Evolutionary conservation across 106 monocot species (phyloP).

Genomic region (Acorus calamus): DNA sequence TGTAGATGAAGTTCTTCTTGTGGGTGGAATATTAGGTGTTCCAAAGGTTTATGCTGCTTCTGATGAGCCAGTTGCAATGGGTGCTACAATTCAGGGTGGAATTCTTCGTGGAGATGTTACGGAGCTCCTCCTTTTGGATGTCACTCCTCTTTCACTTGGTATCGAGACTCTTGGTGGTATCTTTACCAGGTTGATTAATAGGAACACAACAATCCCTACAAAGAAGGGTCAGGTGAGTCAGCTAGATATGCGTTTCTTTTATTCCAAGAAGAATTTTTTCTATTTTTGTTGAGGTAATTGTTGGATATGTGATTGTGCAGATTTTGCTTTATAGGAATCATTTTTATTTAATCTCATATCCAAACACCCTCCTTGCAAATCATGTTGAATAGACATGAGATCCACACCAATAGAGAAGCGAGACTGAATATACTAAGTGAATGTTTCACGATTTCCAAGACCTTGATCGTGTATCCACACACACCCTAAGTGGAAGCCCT

Average conservation of each 20-base stretch:
- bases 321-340: too few species aligned
- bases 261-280: background rate
- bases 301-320: too few species aligned
- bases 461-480: too few species aligned
- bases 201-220: slow-evolving; percentile 70
- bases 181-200: slow-evolving; percentile 55
- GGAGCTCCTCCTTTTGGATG: slow-evolving; percentile 30
- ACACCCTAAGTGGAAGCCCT: too few species aligned
- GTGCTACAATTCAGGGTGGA: slow-evolving; percentile 73
- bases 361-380: too few species aligned
- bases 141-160: slow-evolving; percentile 62
- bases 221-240: slow-evolving; percentile 66
- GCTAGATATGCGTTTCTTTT: background rate
- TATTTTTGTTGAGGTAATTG: too few species aligned
- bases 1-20: slow-evolving; percentile 79
- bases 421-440: too few species aligned
- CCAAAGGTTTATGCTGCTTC: slow-evolving; percentile 77
- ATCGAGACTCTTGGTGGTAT: slow-evolving; percentile 72
- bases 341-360: too few species aligned
- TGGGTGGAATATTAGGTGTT: slow-evolving; percentile 88
- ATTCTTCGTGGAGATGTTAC: slow-evolving; percentile 83
- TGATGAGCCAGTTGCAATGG: slow-evolving; percentile 81
- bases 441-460: too few species aligned
- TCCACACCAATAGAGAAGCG: too few species aligned
- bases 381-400: too few species aligned